Evolutionary conservation across 148 eudicot species (phyloP), one percentile per base, ranked within the genome.

Genomic region (Rhododendron kiyosumense): DNA sequence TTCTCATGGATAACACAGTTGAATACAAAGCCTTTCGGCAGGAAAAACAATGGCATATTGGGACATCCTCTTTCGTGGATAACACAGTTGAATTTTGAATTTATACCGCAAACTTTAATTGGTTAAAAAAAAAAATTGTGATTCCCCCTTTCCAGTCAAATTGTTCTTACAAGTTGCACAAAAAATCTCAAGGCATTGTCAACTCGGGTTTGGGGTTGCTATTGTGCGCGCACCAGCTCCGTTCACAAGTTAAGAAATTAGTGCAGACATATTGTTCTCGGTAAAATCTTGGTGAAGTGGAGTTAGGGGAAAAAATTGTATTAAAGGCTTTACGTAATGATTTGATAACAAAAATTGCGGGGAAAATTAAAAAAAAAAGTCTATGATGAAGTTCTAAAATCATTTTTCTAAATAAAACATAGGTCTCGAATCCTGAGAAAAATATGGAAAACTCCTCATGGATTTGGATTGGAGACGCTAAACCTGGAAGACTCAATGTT

Each of bases 1-100:
- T 34, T 9, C 2, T 5, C 20, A 59, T 20, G 65, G 65, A 59
- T 59, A 20, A 59, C 65, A 22, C n/a, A 59, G n/a, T 75, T 34
- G 43, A 15, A 15, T 28, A 71, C 76, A 71, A 36, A 73, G 46
- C 24, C 78, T 75, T 75, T 75, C 78, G 78, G 78, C 46, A 36
- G 78, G 78, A 75, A 36, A 71, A 75, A 22, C 52, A 78, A 78
- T 7, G 45, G 28, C 73, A 7, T 11, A 43, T 45, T 41, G 24
- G 24, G 48, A 41, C 14, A 24, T 45, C 46, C 45, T 17, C 26
- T 4, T 78, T 20, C 18, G 11, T 38, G 28, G 78, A 36, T 34
- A 17, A 75, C 78, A 34, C 78, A 74, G 78, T 74, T 74, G 78
- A 74, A 74, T 74, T 74, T 75, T 75, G 78, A 75, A 75, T 18